Evolutionary conservation across 225 moss, liverwort and hornwort genomes (phyloP).

Genomic region (Pseudoscleropodium purum): DNA sequence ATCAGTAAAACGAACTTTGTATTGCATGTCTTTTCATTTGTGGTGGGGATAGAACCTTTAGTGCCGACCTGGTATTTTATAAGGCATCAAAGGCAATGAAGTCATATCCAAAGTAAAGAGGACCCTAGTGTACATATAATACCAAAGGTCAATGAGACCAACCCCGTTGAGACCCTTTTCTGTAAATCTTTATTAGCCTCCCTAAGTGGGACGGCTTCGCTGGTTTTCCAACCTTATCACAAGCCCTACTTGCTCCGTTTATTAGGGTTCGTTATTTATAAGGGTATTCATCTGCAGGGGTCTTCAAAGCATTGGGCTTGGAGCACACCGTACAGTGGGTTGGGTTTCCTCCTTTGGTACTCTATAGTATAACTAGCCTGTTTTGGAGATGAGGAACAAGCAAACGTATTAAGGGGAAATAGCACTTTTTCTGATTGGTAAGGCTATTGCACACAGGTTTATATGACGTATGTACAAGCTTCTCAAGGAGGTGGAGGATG

Average conservation of each 20-base stretch:
- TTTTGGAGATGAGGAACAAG: not conserved
- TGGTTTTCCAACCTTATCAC: not conserved
- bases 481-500: conserved; percentile 99
- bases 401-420: not conserved
- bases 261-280: not conserved
- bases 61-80: not conserved
- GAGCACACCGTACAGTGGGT: not conserved
- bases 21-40: not conserved
- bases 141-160: not conserved
- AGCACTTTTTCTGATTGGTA: not conserved
- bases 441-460: conserved; percentile 41
- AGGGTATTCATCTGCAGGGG: not conserved
- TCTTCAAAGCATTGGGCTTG: not conserved
- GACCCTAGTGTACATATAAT: too few species aligned
- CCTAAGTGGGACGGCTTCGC: not conserved
- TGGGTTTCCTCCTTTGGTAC: not conserved
- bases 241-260: not conserved
- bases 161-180: not conserved
- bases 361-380: not conserved
- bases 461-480: conserved; percentile 99
- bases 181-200: not conserved
- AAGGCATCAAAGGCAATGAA: not conserved
- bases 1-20: not conserved
- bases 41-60: not conserved
- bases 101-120: not conserved